A percentile compares a stretch with the other conserved stretches of the same genome.
phyloP scores from a whole-genome alignment of 192 early-diverging fungal genomes.

The Chytriomyces sp. region DNA sequence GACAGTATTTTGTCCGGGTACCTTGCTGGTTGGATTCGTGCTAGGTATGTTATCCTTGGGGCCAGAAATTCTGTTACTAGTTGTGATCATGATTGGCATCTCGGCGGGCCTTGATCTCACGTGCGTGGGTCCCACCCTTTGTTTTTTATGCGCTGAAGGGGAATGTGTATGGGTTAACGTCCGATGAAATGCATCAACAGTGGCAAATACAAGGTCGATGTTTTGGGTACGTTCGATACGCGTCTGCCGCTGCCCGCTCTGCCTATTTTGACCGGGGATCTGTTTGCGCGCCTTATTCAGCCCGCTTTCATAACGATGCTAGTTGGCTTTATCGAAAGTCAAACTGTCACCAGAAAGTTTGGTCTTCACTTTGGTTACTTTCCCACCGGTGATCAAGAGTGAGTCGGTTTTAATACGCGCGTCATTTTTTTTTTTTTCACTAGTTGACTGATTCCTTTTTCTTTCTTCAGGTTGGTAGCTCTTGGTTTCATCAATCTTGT shows the following conservation, averaged over 20 bases:
- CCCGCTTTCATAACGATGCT: constrained; percentile 45
- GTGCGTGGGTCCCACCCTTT: neutral
- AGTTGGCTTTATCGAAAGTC: constrained; percentile 50
- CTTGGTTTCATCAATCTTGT: constrained; percentile 49
- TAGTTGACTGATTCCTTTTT: too few species aligned
- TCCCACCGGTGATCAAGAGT: constrained; percentile 41
- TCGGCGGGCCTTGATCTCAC: constrained; percentile 36
- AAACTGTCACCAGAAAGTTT: constrained; percentile 45
- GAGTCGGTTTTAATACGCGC: too few species aligned
- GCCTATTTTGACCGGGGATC: constrained; percentile 33
- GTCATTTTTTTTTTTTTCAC: too few species aligned
- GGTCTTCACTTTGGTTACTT: constrained; percentile 42
- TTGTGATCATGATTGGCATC: constrained; percentile 41
- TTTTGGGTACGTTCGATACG: constrained; percentile 46
- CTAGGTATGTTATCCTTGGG: neutral
- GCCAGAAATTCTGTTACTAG: constrained; percentile 42
- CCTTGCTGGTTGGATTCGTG: constrained; percentile 37
- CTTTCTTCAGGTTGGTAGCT: constrained; percentile 18
- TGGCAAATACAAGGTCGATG: constrained; percentile 33
- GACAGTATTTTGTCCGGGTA: constrained; percentile 50
- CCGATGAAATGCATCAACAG: constrained; percentile 26
- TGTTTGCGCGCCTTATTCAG: constrained; percentile 33
- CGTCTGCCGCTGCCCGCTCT: constrained; percentile 26
- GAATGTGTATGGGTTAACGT: neutral
- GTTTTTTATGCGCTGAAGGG: constrained; percentile 11